Conservation (phyloP, 257 asterid species). For the Euphrasia confusa region DNA sequence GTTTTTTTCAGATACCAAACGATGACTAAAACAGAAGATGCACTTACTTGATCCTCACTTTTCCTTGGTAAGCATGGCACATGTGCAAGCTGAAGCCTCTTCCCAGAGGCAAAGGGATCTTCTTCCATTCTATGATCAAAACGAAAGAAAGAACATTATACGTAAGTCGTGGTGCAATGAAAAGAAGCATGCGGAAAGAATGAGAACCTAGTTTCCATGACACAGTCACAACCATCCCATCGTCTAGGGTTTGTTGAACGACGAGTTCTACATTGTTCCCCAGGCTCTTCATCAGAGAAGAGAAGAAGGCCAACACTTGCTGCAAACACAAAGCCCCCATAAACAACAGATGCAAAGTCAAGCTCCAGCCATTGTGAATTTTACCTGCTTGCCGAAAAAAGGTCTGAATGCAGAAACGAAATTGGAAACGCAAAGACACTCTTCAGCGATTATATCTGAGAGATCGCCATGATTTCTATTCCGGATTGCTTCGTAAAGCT, state of each 20-base stretch:
- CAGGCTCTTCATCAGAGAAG: slow-evolving; percentile 37
- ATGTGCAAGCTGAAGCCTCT: slow-evolving; percentile 61
- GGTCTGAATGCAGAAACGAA: slow-evolving; percentile 43
- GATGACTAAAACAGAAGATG: not conserved
- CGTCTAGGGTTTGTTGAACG: slow-evolving; percentile 46
- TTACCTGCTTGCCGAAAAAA: slow-evolving; percentile 66
- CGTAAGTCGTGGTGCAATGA: not conserved
- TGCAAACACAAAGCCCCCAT: slow-evolving; percentile 24
- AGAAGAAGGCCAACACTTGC: slow-evolving; percentile 66
- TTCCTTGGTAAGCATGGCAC: slow-evolving; percentile 61
- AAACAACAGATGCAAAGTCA: not conserved
- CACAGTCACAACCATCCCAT: slow-evolving; percentile 59
- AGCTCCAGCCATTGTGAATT: not conserved
- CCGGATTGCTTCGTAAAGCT: slow-evolving; percentile 53
- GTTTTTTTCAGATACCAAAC: not conserved
- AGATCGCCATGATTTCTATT: slow-evolving; percentile 38
- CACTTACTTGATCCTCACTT: slow-evolving; percentile 52
- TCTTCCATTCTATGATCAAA: slow-evolving; percentile 42
- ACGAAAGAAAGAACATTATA: not conserved
- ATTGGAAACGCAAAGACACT: slow-evolving; percentile 59
- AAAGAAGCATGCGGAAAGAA: not conserved
- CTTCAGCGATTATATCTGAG: slow-evolving; percentile 64
- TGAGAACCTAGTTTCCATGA: slow-evolving; percentile 61
- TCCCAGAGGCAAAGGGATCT: slow-evolving; percentile 46
- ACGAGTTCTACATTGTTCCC: slow-evolving; percentile 52